Conservation (phyloP, 2,329 filamentous ascomycete species). For the Penicillium sp. region DNA sequence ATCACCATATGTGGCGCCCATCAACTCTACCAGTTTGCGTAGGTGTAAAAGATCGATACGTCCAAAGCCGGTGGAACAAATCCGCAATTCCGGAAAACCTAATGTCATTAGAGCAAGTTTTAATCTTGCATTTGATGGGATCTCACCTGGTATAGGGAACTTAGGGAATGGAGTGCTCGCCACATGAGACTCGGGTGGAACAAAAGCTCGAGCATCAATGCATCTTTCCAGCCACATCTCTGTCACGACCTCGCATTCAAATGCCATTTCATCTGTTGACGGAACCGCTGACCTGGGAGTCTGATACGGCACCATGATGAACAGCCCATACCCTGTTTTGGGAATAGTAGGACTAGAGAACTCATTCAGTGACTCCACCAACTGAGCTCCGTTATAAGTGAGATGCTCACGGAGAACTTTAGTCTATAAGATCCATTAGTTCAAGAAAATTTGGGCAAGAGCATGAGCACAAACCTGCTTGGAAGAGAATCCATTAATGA, state of each 20-base stretch:
- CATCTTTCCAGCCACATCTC: conserved; percentile 95
- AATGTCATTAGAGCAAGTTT: conserved; percentile 17
- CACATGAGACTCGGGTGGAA: conserved; percentile 67
- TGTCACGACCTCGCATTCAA: conserved; percentile 61
- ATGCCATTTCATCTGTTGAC: conserved; percentile 42
- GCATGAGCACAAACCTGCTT: conserved; percentile 46
- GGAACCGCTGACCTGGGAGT: conserved; percentile 35
- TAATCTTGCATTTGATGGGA: neutral
- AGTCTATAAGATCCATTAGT: conserved; percentile 28
- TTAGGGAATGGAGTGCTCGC: conserved; percentile 73
- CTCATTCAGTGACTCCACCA: conserved; percentile 37
- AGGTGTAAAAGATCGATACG: conserved; percentile 85
- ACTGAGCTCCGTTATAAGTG: conserved; percentile 41
- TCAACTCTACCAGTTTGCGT: conserved; percentile 69
- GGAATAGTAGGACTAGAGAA: conserved; percentile 37
- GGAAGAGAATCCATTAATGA: conserved; percentile 59
- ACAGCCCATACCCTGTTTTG: conserved; percentile 36
- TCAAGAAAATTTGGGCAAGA: neutral
- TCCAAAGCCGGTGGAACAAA: conserved; percentile 80
- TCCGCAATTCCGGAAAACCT: conserved; percentile 67
- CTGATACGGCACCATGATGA: conserved; percentile 44
- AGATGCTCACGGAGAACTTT: conserved; percentile 44
- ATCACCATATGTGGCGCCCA: conserved; percentile 81
- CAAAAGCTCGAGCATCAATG: conserved; percentile 70
- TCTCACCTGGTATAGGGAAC: conserved; percentile 62